phyloP scores from a whole-genome alignment of 257 asterid species.

The Nicotiana noctiflora region DNA sequence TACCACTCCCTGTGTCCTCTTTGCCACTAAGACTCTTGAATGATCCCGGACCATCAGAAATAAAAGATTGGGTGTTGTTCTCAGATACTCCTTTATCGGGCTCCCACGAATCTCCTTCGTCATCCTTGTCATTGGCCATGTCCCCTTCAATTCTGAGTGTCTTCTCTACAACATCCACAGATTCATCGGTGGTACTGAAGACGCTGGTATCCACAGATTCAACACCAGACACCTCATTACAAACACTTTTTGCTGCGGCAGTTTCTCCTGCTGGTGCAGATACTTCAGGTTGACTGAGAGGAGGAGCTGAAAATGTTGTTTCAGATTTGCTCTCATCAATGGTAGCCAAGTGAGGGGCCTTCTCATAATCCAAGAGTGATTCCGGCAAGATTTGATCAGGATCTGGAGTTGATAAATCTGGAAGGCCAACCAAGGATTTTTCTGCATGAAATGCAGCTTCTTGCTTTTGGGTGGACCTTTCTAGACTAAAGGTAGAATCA shows the following conservation, averaged over 20 bases:
- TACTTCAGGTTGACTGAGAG: slow-evolving; percentile 23
- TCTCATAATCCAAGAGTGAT: slow-evolving; percentile 43
- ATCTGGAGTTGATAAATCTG: slow-evolving; percentile 24
- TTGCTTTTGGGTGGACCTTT: slow-evolving; percentile 28
- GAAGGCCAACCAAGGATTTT: slow-evolving; percentile 28
- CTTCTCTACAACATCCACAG: slow-evolving; percentile 40
- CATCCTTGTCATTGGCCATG: slow-evolving; percentile 40
- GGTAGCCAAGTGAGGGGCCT: slow-evolving; percentile 27
- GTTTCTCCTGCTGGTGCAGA: slow-evolving; percentile 23
- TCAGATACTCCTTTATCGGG: slow-evolving; percentile 51
- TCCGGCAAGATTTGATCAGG: slow-evolving; percentile 54
- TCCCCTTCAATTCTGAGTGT: slow-evolving; percentile 36
- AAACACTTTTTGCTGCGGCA: slow-evolving; percentile 19
- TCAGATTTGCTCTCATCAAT: slow-evolving; percentile 51
- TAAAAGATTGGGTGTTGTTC: slow-evolving; percentile 32
- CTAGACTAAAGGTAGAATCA: slow-evolving; percentile 33
- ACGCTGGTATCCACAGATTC: slow-evolving; percentile 24
- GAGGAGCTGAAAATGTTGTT: slow-evolving; percentile 26
- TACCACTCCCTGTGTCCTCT: slow-evolving; percentile 80
- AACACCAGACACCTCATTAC: slow-evolving; percentile 25
- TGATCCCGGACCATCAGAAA: slow-evolving; percentile 76
- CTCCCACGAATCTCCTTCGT: slow-evolving; percentile 48
- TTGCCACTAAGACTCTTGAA: slow-evolving; percentile 64
- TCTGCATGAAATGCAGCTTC: slow-evolving; percentile 31
- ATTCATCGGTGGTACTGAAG: slow-evolving; percentile 16